phyloP scores from a whole-genome alignment of 176 grass and related monocot genomes.

The Echinochloa phyllopogon region DNA sequence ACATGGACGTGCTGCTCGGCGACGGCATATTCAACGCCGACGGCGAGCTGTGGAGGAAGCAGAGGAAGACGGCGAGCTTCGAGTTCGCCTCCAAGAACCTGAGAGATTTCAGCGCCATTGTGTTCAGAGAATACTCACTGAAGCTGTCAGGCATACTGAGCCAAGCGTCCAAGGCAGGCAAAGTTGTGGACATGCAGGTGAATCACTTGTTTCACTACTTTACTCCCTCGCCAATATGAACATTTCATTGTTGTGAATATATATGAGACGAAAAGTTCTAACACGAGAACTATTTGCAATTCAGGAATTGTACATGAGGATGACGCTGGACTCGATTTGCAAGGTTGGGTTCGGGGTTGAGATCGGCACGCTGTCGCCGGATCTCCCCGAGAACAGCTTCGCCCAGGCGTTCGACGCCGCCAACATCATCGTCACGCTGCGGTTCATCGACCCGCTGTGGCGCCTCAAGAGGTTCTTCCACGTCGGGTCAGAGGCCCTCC shows the following conservation, averaged over 20 bases:
- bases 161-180: constrained; percentile 53
- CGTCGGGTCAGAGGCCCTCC: constrained; percentile 76
- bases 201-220: neutral
- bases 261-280: neutral
- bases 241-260: neutral
- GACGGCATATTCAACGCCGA: constrained; percentile 96
- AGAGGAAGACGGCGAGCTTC: constrained; percentile 95
- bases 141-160: constrained; percentile 80
- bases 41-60: constrained; percentile 88
- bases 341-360: constrained; percentile 91
- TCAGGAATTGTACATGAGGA: constrained; percentile 91
- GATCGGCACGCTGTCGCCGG: constrained; percentile 79
- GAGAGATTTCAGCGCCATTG: constrained; percentile 79
- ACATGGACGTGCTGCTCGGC: constrained; percentile 92
- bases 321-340: constrained; percentile 93
- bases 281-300: constrained; percentile 24
- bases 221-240: neutral
- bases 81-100: constrained; percentile 94
- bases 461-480: constrained; percentile 74
- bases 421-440: constrained; percentile 84
- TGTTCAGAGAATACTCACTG: constrained; percentile 88
- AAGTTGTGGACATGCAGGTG: constrained; percentile 82
- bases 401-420: constrained; percentile 81
- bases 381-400: constrained; percentile 86
- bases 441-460: constrained; percentile 91